Percentiles rank a stretch among this genome's conserved stretches.
Evolutionary conservation across 2,329 filamentous ascomycete genomes (phyloP).

Genomic region (Pyrenochaeta sp.): DNA sequence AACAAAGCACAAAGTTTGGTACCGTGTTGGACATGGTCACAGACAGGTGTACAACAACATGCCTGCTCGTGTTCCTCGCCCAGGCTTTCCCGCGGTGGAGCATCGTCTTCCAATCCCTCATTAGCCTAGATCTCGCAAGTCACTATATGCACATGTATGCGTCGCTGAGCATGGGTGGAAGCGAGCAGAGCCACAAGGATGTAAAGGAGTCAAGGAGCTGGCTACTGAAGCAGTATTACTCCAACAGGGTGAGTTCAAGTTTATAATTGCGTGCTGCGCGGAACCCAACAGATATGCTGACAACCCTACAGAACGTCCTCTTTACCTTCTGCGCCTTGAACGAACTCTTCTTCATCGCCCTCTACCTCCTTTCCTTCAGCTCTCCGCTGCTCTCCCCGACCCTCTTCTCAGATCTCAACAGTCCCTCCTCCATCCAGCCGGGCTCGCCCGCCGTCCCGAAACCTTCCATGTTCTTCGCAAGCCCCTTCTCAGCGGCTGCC

Average conservation of each 20-base stretch:
- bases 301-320: conserved; percentile 73
- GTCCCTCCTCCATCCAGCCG: conserved; percentile 61
- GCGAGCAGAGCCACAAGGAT: conserved; percentile 86
- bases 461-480: conserved; percentile 79
- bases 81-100: conserved; percentile 95
- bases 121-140: conserved; percentile 90
- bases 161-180: conserved; percentile 84
- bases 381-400: conserved; percentile 88
- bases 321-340: conserved; percentile 92
- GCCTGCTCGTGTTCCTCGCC: conserved; percentile 90
- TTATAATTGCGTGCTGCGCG: no score
- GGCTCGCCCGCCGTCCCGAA: conserved; percentile 73
- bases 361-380: conserved; percentile 97
- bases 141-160: conserved; percentile 99
- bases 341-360: conserved; percentile 96
- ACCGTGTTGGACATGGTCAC: conserved; percentile 99
- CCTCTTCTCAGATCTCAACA: conserved; percentile 69
- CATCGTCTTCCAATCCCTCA: conserved; percentile 91
- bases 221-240: conserved; percentile 95
- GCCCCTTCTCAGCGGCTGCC: conserved; percentile 89
- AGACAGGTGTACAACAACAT: conserved; percentile 95
- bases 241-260: conserved; percentile 98
- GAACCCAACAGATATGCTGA: conserved; percentile 18
- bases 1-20: conserved; percentile 94
- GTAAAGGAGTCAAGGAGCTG: conserved; percentile 87